A percentile compares a stretch with the other conserved stretches of the same genome.
Evolutionary conservation across 345 rosid species (phyloP).

Genomic region (Moringa oleifera): DNA sequence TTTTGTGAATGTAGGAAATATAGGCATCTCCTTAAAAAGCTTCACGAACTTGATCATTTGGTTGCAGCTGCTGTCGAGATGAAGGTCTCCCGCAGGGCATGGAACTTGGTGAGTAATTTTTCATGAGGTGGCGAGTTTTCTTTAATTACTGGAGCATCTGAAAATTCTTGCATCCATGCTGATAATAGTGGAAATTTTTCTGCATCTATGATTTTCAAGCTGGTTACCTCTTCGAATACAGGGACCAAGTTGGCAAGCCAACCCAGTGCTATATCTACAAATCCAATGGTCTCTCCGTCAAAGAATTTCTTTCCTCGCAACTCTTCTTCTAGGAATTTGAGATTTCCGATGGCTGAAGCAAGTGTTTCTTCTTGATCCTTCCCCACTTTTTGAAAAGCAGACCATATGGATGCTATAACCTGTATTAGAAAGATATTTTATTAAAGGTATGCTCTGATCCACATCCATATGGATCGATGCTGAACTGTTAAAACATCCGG

Average conservation of each 20-base stretch:
- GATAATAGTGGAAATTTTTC: constrained; percentile 21
- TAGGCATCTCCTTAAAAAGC: too few relatives aligned
- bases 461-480: background rate
- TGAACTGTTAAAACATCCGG: too few relatives aligned
- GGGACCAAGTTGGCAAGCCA: constrained; percentile 24
- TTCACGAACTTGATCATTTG: background rate
- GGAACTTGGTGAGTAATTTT: constrained; percentile 24
- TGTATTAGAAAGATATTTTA: constrained; percentile 1
- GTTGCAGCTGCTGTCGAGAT: background rate
- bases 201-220: constrained; percentile 18
- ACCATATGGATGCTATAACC: constrained; percentile 23
- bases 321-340: constrained; percentile 29
- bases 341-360: constrained; percentile 9
- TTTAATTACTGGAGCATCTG: constrained; percentile 17
- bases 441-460: background rate
- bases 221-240: constrained; percentile 22
- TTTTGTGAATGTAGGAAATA: too few relatives aligned
- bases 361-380: constrained; percentile 26
- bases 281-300: constrained; percentile 35
- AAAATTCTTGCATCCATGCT: constrained; percentile 27
- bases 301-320: constrained; percentile 35
- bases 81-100: constrained; percentile 10
- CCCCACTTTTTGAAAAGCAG: constrained; percentile 10
- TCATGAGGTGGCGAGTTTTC: constrained; percentile 34
- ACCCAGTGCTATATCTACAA: constrained; percentile 32